Percentiles rank a stretch among this genome's conserved stretches.
phyloP scores from a whole-genome alignment of 345 rosid genomes.

The Ceriops tagal region DNA sequence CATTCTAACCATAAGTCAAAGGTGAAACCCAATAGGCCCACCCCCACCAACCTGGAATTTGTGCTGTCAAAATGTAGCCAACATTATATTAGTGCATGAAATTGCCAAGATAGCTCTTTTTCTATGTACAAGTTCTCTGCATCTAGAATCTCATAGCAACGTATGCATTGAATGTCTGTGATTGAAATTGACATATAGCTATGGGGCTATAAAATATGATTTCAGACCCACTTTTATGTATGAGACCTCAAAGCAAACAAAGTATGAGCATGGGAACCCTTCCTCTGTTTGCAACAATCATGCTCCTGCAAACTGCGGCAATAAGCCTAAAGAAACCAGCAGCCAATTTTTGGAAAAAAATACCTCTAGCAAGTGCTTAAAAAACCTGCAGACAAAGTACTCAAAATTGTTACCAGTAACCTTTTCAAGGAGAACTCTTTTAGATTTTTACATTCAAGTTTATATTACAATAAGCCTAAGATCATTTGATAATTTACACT shows the following conservation, averaged over 20 bases:
- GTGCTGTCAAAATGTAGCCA: slow-evolving; percentile 32
- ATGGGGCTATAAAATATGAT: background rate
- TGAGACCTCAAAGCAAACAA: slow-evolving; percentile 86
- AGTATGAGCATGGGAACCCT: slow-evolving; percentile 71
- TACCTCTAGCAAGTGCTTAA: slow-evolving; percentile 64
- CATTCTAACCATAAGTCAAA: slow-evolving; percentile 62
- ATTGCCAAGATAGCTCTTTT: too few relatives aligned
- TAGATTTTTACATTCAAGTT: too few relatives aligned
- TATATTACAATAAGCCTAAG: too few relatives aligned
- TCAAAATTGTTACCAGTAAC: background rate
- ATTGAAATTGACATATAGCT: background rate
- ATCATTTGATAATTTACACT: too few relatives aligned
- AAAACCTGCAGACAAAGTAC: slow-evolving; percentile 48
- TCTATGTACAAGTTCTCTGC: background rate
- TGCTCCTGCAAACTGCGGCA: slow-evolving; percentile 66
- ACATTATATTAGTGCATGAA: background rate
- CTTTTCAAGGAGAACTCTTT: too few relatives aligned
- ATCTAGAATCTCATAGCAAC: too few relatives aligned
- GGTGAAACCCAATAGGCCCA: slow-evolving; percentile 98
- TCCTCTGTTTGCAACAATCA: slow-evolving; percentile 79
- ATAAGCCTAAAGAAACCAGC: slow-evolving; percentile 61
- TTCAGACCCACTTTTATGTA: slow-evolving; percentile 50
- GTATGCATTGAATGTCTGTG: background rate
- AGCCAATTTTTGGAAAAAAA: slow-evolving; percentile 86
- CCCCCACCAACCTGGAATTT: slow-evolving; percentile 77